These are phyloP conservation scores for Umbelopsis sp. DNA, from an alignment of 192 early-diverging fungal species.

Conservation along the genomic window DNA sequence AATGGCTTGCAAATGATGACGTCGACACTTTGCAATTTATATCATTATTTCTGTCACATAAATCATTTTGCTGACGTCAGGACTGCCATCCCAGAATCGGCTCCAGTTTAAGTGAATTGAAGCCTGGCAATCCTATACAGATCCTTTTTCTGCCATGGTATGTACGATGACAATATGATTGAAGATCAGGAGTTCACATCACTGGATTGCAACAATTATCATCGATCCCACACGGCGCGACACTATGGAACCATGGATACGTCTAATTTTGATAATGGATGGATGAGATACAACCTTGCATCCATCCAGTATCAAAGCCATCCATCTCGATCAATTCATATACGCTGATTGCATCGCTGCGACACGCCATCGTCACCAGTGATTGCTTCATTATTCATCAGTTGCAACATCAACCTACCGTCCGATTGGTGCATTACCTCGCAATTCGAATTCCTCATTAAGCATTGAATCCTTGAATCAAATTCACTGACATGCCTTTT, in stretches of 20 bases:
- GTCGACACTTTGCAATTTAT: background rate
- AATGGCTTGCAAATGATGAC: background rate
- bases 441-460: background rate
- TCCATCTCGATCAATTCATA: background rate
- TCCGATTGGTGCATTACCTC: too few relatives aligned
- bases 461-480: too few relatives aligned
- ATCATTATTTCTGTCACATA: too few relatives aligned
- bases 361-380: background rate
- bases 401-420: background rate
- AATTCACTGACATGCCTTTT: conserved; percentile 11
- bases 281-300: background rate
- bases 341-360: too few relatives aligned
- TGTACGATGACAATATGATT: background rate
- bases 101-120: too few relatives aligned
- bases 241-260: background rate
- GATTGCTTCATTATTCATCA: background rate
- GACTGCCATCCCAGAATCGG: too few relatives aligned
- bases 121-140: too few relatives aligned
- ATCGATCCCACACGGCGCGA: background rate
- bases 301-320: background rate
- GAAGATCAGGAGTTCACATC: too few relatives aligned
- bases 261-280: background rate
- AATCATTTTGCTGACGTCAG: too few relatives aligned
- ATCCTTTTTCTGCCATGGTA: conserved; percentile 17
- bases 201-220: background rate